Evolutionary conservation across 2,329 filamentous ascomycete genomes (phyloP).

Genomic region (Ophiognomonia clavigignenti-juglandacearum): DNA sequence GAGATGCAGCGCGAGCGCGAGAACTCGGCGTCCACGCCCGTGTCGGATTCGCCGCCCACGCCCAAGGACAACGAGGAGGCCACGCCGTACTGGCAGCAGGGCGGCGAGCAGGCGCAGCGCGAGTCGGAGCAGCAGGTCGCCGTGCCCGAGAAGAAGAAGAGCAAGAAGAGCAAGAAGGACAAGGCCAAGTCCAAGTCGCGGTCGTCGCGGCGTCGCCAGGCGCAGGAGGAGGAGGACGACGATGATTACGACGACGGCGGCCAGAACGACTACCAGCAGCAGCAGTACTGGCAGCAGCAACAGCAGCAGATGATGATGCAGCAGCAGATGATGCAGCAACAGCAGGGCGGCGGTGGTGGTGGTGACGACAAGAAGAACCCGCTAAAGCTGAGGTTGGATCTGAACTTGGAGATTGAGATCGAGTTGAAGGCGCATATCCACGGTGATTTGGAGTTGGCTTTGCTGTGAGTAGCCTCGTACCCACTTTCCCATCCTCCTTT

Average conservation of each 20-base stretch:
- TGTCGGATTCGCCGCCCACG: constrained; percentile 25
- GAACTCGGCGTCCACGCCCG: constrained; percentile 39
- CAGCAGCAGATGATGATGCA: constrained; percentile 23
- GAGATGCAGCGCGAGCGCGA: constrained; percentile 57
- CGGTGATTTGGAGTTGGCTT: constrained; percentile 67
- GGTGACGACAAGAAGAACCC: constrained; percentile 48
- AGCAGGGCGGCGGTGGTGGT: constrained; percentile 29
- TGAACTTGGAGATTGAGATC: constrained; percentile 76
- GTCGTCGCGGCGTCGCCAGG: constrained; percentile 9
- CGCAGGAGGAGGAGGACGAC: constrained; percentile 2
- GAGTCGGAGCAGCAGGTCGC: constrained; percentile 22
- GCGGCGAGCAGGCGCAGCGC: constrained; percentile 16
- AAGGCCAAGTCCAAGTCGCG: constrained; percentile 11
- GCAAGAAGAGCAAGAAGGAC: constrained; percentile 17
- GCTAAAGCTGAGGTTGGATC: constrained; percentile 63
- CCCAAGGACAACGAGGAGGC: constrained; percentile 27
- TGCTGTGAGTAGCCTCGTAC: constrained; percentile 52
- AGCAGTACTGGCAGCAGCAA: constrained; percentile 17
- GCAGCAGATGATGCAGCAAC: constrained; percentile 24
- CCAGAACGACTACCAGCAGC: constrained; percentile 19
- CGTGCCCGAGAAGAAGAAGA: constrained; percentile 19
- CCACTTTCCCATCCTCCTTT: background rate
- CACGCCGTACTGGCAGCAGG: constrained; percentile 24
- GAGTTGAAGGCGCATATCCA: constrained; percentile 75
- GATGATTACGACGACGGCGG: constrained; percentile 21